Percentiles rank a stretch among this genome's conserved stretches.
Conservation (phyloP, 176 grass and related monocot species). For the Oryza rufipogon region DNA sequence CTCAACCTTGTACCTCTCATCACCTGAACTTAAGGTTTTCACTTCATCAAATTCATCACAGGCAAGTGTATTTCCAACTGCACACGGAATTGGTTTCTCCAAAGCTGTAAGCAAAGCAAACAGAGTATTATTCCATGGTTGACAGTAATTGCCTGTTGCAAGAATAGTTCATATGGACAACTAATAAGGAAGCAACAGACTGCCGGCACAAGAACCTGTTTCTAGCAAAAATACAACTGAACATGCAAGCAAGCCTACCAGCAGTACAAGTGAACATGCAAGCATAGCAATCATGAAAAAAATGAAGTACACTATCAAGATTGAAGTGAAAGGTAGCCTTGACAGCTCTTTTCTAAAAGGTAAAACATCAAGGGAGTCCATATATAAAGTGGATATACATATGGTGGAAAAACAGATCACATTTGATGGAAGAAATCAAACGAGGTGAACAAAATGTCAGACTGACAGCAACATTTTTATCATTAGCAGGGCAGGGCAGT, state of each 20-base stretch:
- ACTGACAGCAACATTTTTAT: neutral
- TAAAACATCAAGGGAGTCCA: neutral
- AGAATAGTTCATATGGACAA: neutral
- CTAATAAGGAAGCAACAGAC: constrained; percentile 5
- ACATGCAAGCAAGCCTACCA: neutral
- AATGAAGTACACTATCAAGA: constrained; percentile 5
- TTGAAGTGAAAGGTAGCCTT: neutral
- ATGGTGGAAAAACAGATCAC: neutral
- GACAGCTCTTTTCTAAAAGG: neutral
- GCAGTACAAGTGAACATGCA: constrained; percentile 28
- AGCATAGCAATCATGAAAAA: constrained; percentile 1
- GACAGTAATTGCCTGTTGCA: neutral
- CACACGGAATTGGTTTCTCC: constrained; percentile 94
- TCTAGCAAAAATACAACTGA: neutral
- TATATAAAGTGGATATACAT: constrained; percentile 13
- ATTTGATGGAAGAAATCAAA: constrained; percentile 20
- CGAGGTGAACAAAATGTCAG: neutral
- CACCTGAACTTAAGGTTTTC: constrained; percentile 87
- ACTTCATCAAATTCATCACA: constrained; percentile 98
- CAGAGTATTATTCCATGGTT: neutral
- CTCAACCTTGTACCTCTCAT: constrained; percentile 93
- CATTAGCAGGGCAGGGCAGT: neutral
- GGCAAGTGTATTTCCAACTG: constrained; percentile 97
- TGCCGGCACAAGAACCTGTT: neutral
- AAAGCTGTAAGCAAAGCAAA: constrained; percentile 69